A percentile compares a stretch with the other conserved stretches of the same genome.
Conservation (phyloP, 495 filamentous ascomycete species). For the Daldinia loculata region DNA sequence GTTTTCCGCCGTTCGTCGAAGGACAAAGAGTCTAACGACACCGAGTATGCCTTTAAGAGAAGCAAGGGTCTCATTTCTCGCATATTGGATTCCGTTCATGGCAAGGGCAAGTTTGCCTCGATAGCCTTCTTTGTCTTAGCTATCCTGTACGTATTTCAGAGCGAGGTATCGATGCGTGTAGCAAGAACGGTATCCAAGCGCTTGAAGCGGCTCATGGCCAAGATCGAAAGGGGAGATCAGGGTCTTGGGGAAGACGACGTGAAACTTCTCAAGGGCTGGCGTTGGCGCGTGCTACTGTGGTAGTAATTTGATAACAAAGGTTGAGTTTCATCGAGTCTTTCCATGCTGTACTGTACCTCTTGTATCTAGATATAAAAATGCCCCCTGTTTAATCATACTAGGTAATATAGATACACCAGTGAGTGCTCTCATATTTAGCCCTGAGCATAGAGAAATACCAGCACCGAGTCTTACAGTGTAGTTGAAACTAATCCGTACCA, state of each 20-base stretch:
- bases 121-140: slow-evolving; percentile 58
- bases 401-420: not conserved
- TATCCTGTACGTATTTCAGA: slow-evolving; percentile 57
- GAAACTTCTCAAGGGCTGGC: slow-evolving; percentile 54
- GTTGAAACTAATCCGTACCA: not conserved
- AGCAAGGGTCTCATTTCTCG: slow-evolving; percentile 53
- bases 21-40: slow-evolving; percentile 49
- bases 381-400: not conserved
- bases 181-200: slow-evolving; percentile 51
- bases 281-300: slow-evolving; percentile 58
- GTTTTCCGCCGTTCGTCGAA: slow-evolving; percentile 50
- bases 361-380: not conserved
- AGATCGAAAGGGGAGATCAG: slow-evolving; percentile 53
- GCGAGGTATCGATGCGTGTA: slow-evolving; percentile 57
- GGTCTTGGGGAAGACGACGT: slow-evolving; percentile 53
- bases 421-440: too few relatives aligned
- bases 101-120: slow-evolving; percentile 51
- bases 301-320: slow-evolving; percentile 8
- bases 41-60: slow-evolving; percentile 57
- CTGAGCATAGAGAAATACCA: not conserved
- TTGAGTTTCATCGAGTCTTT: not conserved
- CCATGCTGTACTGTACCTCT: not conserved
- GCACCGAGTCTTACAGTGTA: not conserved
- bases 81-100: slow-evolving; percentile 49
- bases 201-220: slow-evolving; percentile 51